Evolutionary conservation across 2,329 filamentous ascomycete species (phyloP).

Genomic region (Dothidotthia symphoricarpi): DNA sequence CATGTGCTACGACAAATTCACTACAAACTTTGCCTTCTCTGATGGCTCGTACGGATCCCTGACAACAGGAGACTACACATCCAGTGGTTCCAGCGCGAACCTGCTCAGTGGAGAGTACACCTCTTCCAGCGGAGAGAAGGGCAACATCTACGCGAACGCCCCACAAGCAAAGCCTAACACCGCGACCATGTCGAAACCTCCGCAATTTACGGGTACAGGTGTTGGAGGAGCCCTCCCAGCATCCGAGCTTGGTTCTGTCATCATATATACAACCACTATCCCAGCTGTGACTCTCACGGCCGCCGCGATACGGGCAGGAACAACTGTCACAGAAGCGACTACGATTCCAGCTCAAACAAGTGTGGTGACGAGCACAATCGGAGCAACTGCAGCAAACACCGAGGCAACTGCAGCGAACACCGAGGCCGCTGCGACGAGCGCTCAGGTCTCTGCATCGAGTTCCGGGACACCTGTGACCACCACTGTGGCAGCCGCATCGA

Average conservation of each 20-base stretch:
- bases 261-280: conserved; percentile 38
- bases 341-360: conserved; percentile 23
- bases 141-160: conserved; percentile 48
- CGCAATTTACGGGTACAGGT: conserved; percentile 48
- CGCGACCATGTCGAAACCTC: conserved; percentile 45
- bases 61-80: conserved; percentile 46
- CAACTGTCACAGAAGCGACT: conserved; percentile 24
- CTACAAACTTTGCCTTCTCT: conserved; percentile 51
- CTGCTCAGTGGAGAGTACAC: conserved; percentile 48
- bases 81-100: conserved; percentile 43
- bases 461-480: too few species aligned
- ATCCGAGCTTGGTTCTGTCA: conserved; percentile 43
- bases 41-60: conserved; percentile 50
- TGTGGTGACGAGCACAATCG: conserved; percentile 19
- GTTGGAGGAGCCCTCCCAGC: conserved; percentile 49
- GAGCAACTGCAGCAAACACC: conserved; percentile 16
- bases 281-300: conserved; percentile 26
- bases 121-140: conserved; percentile 35
- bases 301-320: conserved; percentile 20
- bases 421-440: too few species aligned
- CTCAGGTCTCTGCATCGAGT: too few species aligned
- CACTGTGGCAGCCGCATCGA: too few species aligned
- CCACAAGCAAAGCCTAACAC: conserved; percentile 46
- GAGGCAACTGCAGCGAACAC: too few species aligned
- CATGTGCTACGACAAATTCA: conserved; percentile 55